Base-by-base conservation (phyloP, 2,329 filamentous ascomycete genomes). In the Cytospora schulzeri region DNA sequence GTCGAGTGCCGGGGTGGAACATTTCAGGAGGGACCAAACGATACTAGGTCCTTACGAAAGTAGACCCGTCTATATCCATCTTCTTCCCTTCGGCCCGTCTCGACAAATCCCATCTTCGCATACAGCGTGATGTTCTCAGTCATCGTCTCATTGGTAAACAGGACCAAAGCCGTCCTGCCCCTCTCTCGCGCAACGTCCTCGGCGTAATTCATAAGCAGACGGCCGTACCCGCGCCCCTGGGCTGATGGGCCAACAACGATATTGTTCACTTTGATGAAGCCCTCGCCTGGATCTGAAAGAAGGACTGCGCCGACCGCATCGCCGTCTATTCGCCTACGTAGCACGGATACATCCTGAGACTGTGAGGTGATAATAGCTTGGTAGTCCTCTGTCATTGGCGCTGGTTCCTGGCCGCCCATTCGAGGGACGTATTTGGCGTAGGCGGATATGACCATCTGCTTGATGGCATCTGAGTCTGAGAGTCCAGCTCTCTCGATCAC, bases 321-420 rank as follows among this genome's bases (percentile, higher is more conserved):
- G 17, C 55, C 55, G 8, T 64, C 38, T 5, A 65, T n/a, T 1
- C 61, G 55, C 12, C 29, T 31, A 19, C 60, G 45, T 9, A 75
- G 67, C 1, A 74, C 67, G 62, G 65, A 73, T 2, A 76, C 68
- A 11, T 71, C 63, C n/a, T 67, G 63, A 0, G 64, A 68, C 7
- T 67, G 38, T 15, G 33, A 54, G 4, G 56, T 19, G 22, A 78
- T 64, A 15, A 77, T 67, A 4, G 67, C 29, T 7, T 28, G 3
- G 52, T 77, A 78, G 64, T 78, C 70, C n/a, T 70, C 67, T 1
- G 65, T 69, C 76, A 78, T 78, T 1, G 76, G 76, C 0, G 75
- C 76, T 0, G 76, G 76, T 0, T 70, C 69, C 52, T 72, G 73
- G 5, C 74, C 75, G 9, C 74, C 74, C 57, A 77, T 75, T 4